Evolutionary conservation across 2,329 filamentous ascomycete genomes (phyloP), one percentile per base, ranked within the genome.

Genomic region (Pseudogymnoascus sp.): DNA sequence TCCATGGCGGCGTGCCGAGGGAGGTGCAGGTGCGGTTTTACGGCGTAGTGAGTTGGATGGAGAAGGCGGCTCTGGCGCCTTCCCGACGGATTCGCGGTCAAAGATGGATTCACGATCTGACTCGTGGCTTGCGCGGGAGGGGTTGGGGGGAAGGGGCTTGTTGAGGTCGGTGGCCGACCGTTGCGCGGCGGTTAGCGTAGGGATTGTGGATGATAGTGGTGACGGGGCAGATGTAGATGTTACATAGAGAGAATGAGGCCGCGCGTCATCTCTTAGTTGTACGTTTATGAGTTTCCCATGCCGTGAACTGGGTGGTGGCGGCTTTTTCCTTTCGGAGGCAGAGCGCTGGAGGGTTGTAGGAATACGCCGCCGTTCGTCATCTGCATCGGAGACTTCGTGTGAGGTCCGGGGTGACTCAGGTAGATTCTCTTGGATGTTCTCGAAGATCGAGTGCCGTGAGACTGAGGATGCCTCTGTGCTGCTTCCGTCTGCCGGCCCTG

Each of bases 241-340:
- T 55, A 33, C 5, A 33, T 55, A 55, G 28, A 55, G 9, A 33
- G 49, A 55, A 28, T 55, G 49, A 21, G 49, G 49, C 49, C 49
- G 28, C 49, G 77, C 67, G 63, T 79, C 67, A 60, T 69, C 72
- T 61, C 75, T 76, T 64, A 77, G 67, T 69, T 81, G 76, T 45
- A 78, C 73, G 67, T 81, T 85, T 66, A 93, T 88, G 16, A 87
- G 80, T 74, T 88, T 93, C 4, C 91, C 91, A 75, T 93, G 89
- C 62, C 89, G 85, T 60, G 88, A 91, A 71, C 83, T 91, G 9
- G 89, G 89, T 5, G 88, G 88, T 4, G 90, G 89, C 12, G 88
- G 88, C 66, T 84, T 84, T 74, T 84, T 86, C 71, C 88, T 89
- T 66, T 80, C 76, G 41, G 77, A 72, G 60, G 71, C 70, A 33